These are phyloP conservation scores for Teunomyces pallodes DNA, from an alignment of 805 yeast genomes.

Conservation along the genomic window DNA sequence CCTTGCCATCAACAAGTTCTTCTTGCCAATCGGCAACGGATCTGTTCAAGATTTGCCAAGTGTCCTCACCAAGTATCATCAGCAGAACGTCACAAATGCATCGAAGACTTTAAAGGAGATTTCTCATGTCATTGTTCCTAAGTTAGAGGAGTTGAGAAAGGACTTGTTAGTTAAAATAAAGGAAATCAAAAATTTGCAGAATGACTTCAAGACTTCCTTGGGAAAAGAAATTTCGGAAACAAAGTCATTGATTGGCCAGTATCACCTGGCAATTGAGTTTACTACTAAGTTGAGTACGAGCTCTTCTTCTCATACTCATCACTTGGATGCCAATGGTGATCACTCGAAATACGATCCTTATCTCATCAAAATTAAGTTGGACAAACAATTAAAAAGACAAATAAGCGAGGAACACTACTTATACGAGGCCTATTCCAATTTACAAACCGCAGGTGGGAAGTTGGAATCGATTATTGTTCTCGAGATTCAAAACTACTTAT, in stretches of 20 bases:
- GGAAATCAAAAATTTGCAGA: slow-evolving; percentile 77
- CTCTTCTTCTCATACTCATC: slow-evolving; percentile 4
- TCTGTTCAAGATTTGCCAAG: slow-evolving; percentile 84
- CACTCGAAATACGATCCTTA: slow-evolving; percentile 72
- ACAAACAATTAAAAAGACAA: slow-evolving; percentile 74
- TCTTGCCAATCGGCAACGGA: slow-evolving; percentile 73
- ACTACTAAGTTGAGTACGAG: slow-evolving; percentile 42
- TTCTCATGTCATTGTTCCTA: slow-evolving; percentile 48
- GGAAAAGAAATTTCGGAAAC: slow-evolving; percentile 52
- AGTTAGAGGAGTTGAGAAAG: slow-evolving; percentile 55
- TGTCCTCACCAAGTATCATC: slow-evolving; percentile 51
- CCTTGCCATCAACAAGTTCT: slow-evolving; percentile 46
- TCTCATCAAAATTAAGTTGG: slow-evolving; percentile 66
- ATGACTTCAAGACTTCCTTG: slow-evolving; percentile 81
- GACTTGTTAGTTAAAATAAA: slow-evolving; percentile 82
- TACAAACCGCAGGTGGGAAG: slow-evolving; percentile 85
- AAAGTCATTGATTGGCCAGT: slow-evolving; percentile 42
- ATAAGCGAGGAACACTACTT: slow-evolving; percentile 80
- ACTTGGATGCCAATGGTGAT: slow-evolving; percentile 33
- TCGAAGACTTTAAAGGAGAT: slow-evolving; percentile 49
- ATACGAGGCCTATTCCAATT: slow-evolving; percentile 83
- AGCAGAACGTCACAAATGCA: slow-evolving; percentile 35
- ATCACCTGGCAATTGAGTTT: slow-evolving; percentile 60
- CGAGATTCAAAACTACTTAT: slow-evolving; percentile 81
- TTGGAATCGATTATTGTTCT: slow-evolving; percentile 80